Conservation (phyloP, 805 yeast species). For the Nakazawaea laoshanensis region DNA sequence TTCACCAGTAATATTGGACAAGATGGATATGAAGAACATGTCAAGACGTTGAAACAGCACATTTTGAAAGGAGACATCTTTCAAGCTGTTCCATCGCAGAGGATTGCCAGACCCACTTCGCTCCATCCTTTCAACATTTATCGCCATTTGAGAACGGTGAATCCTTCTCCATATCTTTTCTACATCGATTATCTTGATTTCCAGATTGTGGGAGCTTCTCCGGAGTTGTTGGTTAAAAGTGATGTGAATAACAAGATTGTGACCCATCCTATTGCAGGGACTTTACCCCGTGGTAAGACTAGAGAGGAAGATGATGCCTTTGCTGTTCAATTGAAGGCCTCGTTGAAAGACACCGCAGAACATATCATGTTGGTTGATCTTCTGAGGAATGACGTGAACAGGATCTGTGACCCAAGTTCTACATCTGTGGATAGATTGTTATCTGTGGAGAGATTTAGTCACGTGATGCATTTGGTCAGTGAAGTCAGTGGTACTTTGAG, state of each 20-base stretch:
- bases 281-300: constrained; percentile 84
- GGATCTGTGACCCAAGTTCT: constrained; percentile 83
- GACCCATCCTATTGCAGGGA: constrained; percentile 98
- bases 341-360: constrained; percentile 91
- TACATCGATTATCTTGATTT: constrained; percentile 88
- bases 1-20: constrained; percentile 89
- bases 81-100: constrained; percentile 97
- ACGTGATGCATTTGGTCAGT: constrained; percentile 93
- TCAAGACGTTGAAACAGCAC: constrained; percentile 63
- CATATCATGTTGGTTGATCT: constrained; percentile 98
- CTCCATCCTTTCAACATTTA: constrained; percentile 95
- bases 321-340: constrained; percentile 64
- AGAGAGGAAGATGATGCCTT: constrained; percentile 83
- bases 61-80: constrained; percentile 88
- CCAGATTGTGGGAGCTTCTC: constrained; percentile 96
- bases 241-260: constrained; percentile 66
- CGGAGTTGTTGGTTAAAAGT: constrained; percentile 83
- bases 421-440: constrained; percentile 84
- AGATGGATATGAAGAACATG: constrained; percentile 86
- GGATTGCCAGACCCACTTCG: constrained; percentile 91
- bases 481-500: constrained; percentile 91
- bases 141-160: constrained; percentile 88
- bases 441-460: constrained; percentile 89
- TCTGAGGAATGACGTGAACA: constrained; percentile 92
- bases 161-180: constrained; percentile 96